These are phyloP conservation scores for Fusarium newnesense DNA, from an alignment of 2,329 filamentous ascomycete genomes.

Conservation along the genomic window DNA sequence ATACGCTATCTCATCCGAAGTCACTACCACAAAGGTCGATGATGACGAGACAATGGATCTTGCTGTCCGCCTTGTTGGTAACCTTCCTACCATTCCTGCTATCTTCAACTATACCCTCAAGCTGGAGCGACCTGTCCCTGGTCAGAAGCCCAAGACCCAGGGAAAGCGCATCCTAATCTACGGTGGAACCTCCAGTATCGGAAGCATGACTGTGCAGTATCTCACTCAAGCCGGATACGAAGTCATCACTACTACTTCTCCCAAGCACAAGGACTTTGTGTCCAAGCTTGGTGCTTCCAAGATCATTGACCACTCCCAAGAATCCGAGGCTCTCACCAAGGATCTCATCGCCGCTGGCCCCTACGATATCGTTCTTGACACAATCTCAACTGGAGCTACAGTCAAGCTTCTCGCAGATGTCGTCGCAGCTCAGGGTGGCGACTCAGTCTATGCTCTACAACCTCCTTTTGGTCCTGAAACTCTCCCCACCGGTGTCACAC, in stretches of 20 bases:
- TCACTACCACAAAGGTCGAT: slow-evolving; percentile 24
- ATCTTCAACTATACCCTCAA: slow-evolving; percentile 30
- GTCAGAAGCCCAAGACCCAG: neutral
- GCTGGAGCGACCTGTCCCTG: slow-evolving; percentile 17
- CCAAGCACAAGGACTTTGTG: slow-evolving; percentile 27
- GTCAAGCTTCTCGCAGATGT: slow-evolving; percentile 27
- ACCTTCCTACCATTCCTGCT: slow-evolving; percentile 28
- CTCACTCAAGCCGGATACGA: slow-evolving; percentile 33
- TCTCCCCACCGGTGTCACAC: slow-evolving; percentile 21
- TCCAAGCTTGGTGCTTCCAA: slow-evolving; percentile 17
- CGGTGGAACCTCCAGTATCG: slow-evolving; percentile 33
- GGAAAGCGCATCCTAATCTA: slow-evolving; percentile 26
- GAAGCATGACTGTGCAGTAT: slow-evolving; percentile 29
- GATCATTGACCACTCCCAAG: slow-evolving; percentile 18
- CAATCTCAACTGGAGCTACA: slow-evolving; percentile 26
- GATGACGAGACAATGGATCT: slow-evolving; percentile 14
- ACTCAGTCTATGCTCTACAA: slow-evolving; percentile 28
- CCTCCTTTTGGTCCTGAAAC: slow-evolving; percentile 25
- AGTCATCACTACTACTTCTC: slow-evolving; percentile 31
- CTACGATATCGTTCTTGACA: slow-evolving; percentile 26
- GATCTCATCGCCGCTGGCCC: slow-evolving; percentile 14
- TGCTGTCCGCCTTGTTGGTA: slow-evolving; percentile 31
- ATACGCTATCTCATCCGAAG: slow-evolving; percentile 7
- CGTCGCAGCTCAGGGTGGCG: slow-evolving; percentile 21
- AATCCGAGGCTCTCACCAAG: neutral